Conservation (phyloP, 192 early-diverging fungal genomes). For the Backusella sp. region DNA sequence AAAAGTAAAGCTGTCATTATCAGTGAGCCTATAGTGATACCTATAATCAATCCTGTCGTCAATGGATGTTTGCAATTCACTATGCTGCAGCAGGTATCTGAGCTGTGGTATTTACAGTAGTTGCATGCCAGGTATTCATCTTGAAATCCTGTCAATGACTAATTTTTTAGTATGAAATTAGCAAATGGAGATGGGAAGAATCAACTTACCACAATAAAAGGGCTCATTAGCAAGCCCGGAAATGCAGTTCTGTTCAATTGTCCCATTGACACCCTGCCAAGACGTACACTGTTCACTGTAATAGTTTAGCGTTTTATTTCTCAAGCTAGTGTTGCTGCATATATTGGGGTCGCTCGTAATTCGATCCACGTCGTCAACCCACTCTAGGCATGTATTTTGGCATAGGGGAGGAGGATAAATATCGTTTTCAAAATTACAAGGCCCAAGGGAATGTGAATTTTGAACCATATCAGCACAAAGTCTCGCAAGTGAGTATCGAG, state of each 20-base stretch:
- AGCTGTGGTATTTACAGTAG: conserved; percentile 8
- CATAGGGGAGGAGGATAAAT: conserved; percentile 26
- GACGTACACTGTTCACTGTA: conserved; percentile 9
- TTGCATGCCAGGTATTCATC: conserved; percentile 7
- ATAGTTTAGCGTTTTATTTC: neutral
- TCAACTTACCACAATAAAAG: conserved; percentile 23
- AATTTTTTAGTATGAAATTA: neutral
- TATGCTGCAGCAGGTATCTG: conserved; percentile 14
- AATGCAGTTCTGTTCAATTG: conserved; percentile 17
- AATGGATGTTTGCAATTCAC: neutral
- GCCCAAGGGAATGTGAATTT: conserved; percentile 10
- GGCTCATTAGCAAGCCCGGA: conserved; percentile 31
- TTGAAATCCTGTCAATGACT: neutral
- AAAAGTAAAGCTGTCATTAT: neutral
- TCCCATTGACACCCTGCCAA: conserved; percentile 19
- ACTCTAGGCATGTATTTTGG: conserved; percentile 20
- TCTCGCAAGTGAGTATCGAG: conserved; percentile 22
- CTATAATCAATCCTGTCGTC: conserved; percentile 14
- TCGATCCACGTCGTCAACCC: neutral
- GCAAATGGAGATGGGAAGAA: neutral
- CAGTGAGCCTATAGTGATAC: conserved; percentile 18
- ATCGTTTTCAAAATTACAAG: conserved; percentile 20
- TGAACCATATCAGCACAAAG: conserved; percentile 24
- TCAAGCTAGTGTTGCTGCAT: neutral
- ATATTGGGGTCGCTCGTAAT: neutral